These are phyloP conservation scores for Pythium aphanidermatum DNA, from an alignment of 352 stramenopile genomes.

Conservation along the genomic window DNA sequence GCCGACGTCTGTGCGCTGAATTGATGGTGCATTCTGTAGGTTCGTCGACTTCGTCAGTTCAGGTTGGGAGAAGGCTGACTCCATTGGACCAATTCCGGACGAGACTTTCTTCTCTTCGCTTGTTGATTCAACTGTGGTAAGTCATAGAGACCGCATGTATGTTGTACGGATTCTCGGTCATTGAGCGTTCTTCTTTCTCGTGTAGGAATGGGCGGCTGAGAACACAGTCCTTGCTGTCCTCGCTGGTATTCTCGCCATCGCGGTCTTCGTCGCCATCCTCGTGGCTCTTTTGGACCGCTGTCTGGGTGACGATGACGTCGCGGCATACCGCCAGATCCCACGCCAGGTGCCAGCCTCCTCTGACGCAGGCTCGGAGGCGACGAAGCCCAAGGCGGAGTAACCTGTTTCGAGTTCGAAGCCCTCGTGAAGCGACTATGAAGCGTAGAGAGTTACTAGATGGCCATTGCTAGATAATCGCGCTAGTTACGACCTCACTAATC, in stretches of 20 bases:
- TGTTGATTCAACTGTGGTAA: constrained; percentile 17
- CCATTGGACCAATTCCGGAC: constrained; percentile 25
- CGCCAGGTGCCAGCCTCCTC: constrained; percentile 13
- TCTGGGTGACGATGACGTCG: constrained; percentile 31
- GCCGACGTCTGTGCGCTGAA: neutral
- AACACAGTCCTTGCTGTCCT: constrained; percentile 30
- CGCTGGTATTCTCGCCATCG: constrained; percentile 26
- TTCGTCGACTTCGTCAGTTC: constrained; percentile 26
- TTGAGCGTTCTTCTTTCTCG: too few species aligned
- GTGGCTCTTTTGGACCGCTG: constrained; percentile 34
- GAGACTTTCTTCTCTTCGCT: constrained; percentile 23
- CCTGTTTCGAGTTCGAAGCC: too few species aligned
- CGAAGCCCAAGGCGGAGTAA: constrained; percentile 23
- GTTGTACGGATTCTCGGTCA: too few species aligned
- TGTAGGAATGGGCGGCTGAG: constrained; percentile 31
- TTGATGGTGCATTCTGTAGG: neutral
- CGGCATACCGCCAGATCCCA: constrained; percentile 43
- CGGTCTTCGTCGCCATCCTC: constrained; percentile 31
- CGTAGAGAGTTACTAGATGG: neutral
- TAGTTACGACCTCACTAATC: too few species aligned
- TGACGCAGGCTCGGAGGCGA: constrained; percentile 15
- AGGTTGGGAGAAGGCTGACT: constrained; percentile 23
- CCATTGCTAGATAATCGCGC: too few species aligned
- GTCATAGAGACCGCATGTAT: neutral
- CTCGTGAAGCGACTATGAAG: too few species aligned